These are phyloP conservation scores for Cutaneotrichosporon dermatis DNA, from an alignment of 1,284 basidiomycete species.

Conservation along the genomic window DNA sequence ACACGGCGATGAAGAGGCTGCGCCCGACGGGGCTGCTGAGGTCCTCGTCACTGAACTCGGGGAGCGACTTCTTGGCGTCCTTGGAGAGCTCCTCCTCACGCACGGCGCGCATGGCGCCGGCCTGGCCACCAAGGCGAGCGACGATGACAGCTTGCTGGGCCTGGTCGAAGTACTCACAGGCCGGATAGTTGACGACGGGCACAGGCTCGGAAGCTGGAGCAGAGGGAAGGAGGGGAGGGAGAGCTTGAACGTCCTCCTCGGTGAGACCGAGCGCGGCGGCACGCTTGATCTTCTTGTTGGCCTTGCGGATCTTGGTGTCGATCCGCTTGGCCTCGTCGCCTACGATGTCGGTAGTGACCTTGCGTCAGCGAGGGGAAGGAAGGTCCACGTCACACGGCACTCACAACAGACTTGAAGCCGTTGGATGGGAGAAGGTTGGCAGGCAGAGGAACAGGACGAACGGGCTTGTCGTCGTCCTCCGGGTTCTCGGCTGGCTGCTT, in stretches of 20 bases:
- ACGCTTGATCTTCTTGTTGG: neutral
- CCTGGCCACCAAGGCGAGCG: slow-evolving; percentile 13
- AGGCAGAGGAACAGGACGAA: slow-evolving; percentile 20
- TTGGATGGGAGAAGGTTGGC: slow-evolving; percentile 6
- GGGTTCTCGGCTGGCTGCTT: neutral
- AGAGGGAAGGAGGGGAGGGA: too few species aligned
- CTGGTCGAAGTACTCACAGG: slow-evolving; percentile 24
- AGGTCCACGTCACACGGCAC: neutral
- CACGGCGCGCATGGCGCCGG: neutral
- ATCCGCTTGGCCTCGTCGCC: neutral
- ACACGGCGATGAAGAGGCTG: slow-evolving; percentile 39
- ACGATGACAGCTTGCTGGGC: slow-evolving; percentile 36
- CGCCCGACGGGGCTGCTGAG: slow-evolving; percentile 18
- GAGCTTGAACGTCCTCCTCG: too few species aligned
- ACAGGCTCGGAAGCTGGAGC: too few species aligned
- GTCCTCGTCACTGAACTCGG: neutral
- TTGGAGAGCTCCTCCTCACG: neutral
- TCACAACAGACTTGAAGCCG: slow-evolving; percentile 13
- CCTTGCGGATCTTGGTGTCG: neutral
- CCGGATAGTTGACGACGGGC: too few species aligned
- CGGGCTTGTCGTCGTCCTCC: neutral
- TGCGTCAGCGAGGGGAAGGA: neutral
- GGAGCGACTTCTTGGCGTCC: neutral
- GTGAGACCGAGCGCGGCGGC: too few species aligned
- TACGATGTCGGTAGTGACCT: neutral